These are phyloP conservation scores for Suillus americanus DNA, from an alignment of 768 basidiomycete species.

Conservation along the genomic window DNA sequence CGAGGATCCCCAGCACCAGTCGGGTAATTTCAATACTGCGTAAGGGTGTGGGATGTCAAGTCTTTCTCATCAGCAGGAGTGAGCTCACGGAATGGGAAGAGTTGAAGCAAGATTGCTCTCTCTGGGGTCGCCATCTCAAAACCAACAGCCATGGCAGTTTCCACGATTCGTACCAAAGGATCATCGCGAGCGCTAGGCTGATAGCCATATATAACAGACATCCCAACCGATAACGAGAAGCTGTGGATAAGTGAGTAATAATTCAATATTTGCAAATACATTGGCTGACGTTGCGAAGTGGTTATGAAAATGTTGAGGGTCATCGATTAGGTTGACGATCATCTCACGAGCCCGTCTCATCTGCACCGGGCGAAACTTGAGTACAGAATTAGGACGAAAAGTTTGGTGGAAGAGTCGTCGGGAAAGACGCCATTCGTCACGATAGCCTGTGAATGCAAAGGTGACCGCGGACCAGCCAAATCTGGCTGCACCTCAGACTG, in stretches of 20 bases:
- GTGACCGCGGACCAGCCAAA: slow-evolving; percentile 3
- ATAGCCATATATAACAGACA: slow-evolving; percentile 17
- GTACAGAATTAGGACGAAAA: slow-evolving; percentile 32
- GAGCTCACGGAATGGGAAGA: slow-evolving; percentile 12
- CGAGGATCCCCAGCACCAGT: slow-evolving; percentile 41
- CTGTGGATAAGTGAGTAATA: slow-evolving; percentile 13
- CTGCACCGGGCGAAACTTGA: slow-evolving; percentile 24
- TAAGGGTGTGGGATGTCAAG: too few species aligned
- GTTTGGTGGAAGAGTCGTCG: slow-evolving; percentile 38
- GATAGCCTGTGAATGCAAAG: slow-evolving; percentile 4
- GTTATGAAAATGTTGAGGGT: slow-evolving; percentile 29
- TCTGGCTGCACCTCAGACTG: neutral
- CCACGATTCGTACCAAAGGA: slow-evolving; percentile 9
- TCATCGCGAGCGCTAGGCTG: slow-evolving; percentile 12
- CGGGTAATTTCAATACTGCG: slow-evolving; percentile 15
- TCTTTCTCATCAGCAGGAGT: neutral
- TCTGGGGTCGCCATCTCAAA: slow-evolving; percentile 3
- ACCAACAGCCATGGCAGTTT: slow-evolving; percentile 1
- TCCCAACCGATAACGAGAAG: slow-evolving; percentile 30
- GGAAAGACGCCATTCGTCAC: slow-evolving; percentile 24
- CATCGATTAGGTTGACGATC: slow-evolving; percentile 25
- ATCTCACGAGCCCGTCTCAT: slow-evolving; percentile 23
- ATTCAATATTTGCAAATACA: neutral
- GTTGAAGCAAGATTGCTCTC: slow-evolving; percentile 7
- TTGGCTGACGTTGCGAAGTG: slow-evolving; percentile 18